These are phyloP conservation scores for Phytopythium kandeliae DNA, from an alignment of 352 stramenopile species.

Conservation along the genomic window DNA sequence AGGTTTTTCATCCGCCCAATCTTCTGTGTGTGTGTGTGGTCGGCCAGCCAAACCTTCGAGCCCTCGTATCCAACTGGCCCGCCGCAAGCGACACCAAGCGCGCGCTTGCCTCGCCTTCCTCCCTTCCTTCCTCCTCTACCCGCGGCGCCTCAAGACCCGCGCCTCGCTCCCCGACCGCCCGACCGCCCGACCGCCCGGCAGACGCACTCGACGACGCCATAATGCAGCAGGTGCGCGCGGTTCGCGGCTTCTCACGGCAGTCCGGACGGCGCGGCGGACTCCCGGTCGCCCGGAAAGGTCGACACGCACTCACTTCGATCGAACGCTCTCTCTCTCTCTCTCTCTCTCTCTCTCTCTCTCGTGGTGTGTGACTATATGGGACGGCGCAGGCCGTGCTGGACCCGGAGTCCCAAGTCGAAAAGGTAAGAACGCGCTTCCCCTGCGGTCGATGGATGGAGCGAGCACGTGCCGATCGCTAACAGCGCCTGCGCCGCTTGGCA, in stretches of 20 bases:
- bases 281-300: not conserved
- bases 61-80: not conserved
- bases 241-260: not conserved
- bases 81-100: not conserved
- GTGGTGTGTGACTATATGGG: not conserved
- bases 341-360: not conserved
- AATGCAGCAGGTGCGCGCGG: constrained; percentile 14
- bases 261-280: not conserved
- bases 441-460: not conserved
- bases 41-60: too few relatives aligned
- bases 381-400: constrained; percentile 52
- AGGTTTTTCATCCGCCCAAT: not conserved
- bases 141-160: not conserved
- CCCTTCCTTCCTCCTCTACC: not conserved
- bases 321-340: too few relatives aligned
- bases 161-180: not conserved
- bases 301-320: not conserved
- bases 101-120: not conserved
- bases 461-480: not conserved
- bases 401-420: constrained; percentile 80
- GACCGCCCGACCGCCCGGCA: too few relatives aligned
- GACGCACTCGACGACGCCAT: not conserved
- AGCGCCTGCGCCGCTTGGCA: constrained; percentile 14
- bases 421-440: constrained; percentile 18
- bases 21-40: too few relatives aligned